Percentiles rank a stretch among this genome's conserved stretches.
These are phyloP conservation scores for Rostrohypoxylon terebratum DNA, from an alignment of 495 filamentous ascomycete genomes.

Conservation along the genomic window DNA sequence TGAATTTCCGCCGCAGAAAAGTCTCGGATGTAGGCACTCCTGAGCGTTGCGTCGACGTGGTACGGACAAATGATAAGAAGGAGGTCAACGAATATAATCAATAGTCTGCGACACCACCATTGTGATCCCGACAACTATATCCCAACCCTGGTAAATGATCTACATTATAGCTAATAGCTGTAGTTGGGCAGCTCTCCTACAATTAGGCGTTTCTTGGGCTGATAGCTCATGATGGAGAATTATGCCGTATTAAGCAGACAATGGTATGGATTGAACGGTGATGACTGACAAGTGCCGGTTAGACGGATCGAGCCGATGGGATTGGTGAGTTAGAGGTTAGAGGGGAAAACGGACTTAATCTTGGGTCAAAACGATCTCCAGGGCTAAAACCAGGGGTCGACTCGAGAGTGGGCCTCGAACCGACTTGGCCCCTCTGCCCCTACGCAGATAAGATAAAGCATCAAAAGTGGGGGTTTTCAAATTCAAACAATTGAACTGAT, in stretches of 20 bases:
- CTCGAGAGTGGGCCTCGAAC: too few species aligned
- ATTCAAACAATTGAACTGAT: too few species aligned
- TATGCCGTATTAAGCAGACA: constrained; percentile 27
- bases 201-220: constrained; percentile 6
- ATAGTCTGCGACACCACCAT: not conserved
- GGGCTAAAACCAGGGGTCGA: constrained; percentile 11
- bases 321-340: not conserved
- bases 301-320: constrained; percentile 18
- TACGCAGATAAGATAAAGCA: constrained; percentile 2
- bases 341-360: not conserved
- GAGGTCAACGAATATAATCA: not conserved
- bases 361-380: constrained; percentile 8
- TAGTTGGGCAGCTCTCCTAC: constrained; percentile 8
- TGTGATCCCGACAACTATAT: not conserved
- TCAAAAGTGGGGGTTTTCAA: constrained; percentile 27
- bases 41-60: not conserved
- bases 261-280: not conserved
- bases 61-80: not conserved
- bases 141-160: not conserved
- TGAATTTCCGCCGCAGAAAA: not conserved
- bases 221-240: constrained; percentile 25
- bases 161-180: constrained; percentile 14
- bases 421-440: too few species aligned
- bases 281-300: not conserved
- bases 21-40: not conserved